Base-by-base conservation (phyloP, 2,329 filamentous ascomycete species). In the Stagonosporopsis chrysanthemi region DNA sequence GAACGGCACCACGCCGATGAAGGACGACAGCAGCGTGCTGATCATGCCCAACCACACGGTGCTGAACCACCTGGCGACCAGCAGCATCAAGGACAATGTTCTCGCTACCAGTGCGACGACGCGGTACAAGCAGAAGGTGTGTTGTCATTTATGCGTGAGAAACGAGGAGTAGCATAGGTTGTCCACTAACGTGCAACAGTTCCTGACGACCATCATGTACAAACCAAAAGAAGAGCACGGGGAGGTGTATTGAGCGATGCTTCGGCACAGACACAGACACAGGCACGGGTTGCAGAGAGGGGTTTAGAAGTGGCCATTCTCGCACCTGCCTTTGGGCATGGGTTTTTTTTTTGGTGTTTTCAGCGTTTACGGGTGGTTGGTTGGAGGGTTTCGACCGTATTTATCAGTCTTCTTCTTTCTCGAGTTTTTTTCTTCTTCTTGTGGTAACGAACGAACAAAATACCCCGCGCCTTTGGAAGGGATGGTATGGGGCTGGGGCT, bases 11-110 rank as follows among this genome's bases (percentile, higher is more conserved):
- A 92, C 91, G 24, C 88, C 94, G 6, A 92, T 97, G 83, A 98
- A 98, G 81, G 95, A 99, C 75, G 95, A 99, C 78, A 97, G 94
- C 77, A 97, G 93, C 78, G 95, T 99, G 60, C 81, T 99, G 62
- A 95, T 92, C 66, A 94, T 97, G 85, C 95, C 95, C 14, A 99
- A 98, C 70, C 94, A 99, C 72, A 97, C 95, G 0, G 92, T 98
- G 29, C 81, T 99, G 62, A 99, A 99, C 67, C 95, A 99, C 76
- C 81, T 99, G 66, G 94, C 94, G 45, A 99, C 95, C 3, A 98
- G 94, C 77, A 97, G 93, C 76, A 99, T 99, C 77, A 97, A 97
- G 81, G 92, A 97, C 66, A 93, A 94, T 62, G 91, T 98, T 24
- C 83, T 99, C 63, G 95, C 95, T 31, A 96, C 96, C 6, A 97